Conservation (phyloP, 169 alveolate genomes). For the Plasmodium ovale region DNA sequence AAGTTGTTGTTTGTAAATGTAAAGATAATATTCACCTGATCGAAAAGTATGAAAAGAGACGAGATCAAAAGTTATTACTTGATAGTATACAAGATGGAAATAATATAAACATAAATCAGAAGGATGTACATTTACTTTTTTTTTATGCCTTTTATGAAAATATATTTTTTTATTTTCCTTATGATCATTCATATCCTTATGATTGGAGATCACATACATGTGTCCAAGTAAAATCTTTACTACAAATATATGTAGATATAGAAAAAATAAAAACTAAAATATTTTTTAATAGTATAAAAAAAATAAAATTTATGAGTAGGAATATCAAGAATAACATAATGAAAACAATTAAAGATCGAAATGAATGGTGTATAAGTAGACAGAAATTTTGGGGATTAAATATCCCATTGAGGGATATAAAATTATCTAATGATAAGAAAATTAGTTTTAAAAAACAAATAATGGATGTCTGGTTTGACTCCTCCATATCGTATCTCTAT, state of each 20-base stretch:
- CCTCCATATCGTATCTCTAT: conserved; percentile 84
- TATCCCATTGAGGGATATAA: conserved; percentile 72
- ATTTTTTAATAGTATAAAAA: conserved; percentile 56
- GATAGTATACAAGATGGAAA: background rate
- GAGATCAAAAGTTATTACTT: background rate
- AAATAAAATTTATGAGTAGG: conserved; percentile 74
- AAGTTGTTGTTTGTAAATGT: background rate
- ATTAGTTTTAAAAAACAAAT: conserved; percentile 73
- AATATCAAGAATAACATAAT: conserved; percentile 72
- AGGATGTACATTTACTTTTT: conserved; percentile 33
- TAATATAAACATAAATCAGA: conserved; percentile 45
- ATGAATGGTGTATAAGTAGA: conserved; percentile 90
- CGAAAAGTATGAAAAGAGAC: background rate
- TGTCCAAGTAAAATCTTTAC: conserved; percentile 62
- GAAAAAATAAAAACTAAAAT: conserved; percentile 44
- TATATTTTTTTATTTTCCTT: conserved; percentile 63
- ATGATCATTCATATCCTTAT: conserved; percentile 57
- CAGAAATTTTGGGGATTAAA: conserved; percentile 90
- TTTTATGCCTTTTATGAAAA: conserved; percentile 60
- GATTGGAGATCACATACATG: conserved; percentile 73
- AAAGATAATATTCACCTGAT: background rate
- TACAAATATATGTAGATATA: conserved; percentile 70
- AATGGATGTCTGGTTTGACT: conserved; percentile 92
- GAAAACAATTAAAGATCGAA: conserved; percentile 76
- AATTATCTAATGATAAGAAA: background rate